Base-by-base conservation (phyloP, 2,329 filamentous ascomycete species). In the Cordyceps farinosa region DNA sequence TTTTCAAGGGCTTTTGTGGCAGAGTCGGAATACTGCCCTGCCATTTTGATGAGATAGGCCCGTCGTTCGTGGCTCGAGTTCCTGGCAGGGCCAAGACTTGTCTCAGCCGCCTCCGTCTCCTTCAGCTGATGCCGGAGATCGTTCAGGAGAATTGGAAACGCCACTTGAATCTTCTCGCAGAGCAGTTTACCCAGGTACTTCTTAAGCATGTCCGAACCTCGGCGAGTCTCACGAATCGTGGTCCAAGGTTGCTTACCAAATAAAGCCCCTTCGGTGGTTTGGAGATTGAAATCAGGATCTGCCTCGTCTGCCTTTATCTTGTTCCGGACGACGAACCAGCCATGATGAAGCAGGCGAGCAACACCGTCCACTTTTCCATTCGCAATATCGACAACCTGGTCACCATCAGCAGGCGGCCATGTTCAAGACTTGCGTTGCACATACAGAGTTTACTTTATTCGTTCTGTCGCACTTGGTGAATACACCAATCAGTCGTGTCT, bases 251-350 rank as follows among this genome's bases (percentile, higher is more conserved):
- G 22, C 22, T 56, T 63, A 11, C 47, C 34, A 45, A 63, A 63
- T n/a, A 63, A n/a, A 17, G 32, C 32, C 2, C 17, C 62, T 57
- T 77, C 75, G 1, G 68, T 70, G 8, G 64, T 45, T 8, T 63
- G 66, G 3, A 73, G 67, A 22, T 76, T 67, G 52, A 73, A 70
- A 1, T 66, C 64, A 0, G 67, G 61, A 1, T 72, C 69, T 1
- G 65, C 64, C 2, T 67, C 64, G 10, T 73, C 71, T n/a, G 65
- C 64, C 0, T 65, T 65, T 1, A 63, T 65, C n/a, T 68, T 67
- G 42, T 77, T 77, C 27, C 73, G 71, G 11, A 77, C 76, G 2
- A 76, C 69, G 34, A 77, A 77, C 74, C 75, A 78, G 6, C 71
- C 70, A 5, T 71, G 66, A 15, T 70, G 61, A 22, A 67, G 61